Evolutionary conservation across 306 rosid species (phyloP), one percentile per base, ranked within the genome.

Genomic region (Neltuma alba): DNA sequence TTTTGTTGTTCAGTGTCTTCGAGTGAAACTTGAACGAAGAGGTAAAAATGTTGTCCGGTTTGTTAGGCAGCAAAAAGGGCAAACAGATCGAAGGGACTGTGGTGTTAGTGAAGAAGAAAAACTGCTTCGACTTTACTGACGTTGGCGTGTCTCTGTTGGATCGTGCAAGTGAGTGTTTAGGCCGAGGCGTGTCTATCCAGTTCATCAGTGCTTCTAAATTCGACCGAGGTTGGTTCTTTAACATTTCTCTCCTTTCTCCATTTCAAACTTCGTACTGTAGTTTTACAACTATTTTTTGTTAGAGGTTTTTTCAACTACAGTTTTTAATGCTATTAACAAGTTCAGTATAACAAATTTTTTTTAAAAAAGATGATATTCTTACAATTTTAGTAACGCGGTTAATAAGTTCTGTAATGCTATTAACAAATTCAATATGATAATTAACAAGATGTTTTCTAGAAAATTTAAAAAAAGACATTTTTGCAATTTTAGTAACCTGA

Each of bases 71-170:
- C 2, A 30, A 70, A 23, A 82, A 55, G 50, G 47, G 27, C 28
- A 76, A 38, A 0, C 52, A 50, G 50, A 52, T 82, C 1, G 48
- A 76, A 54, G 85, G 85, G 11, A 82, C 61, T 0, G 81, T 82
- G 60, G 85, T 82, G 78, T 37, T 76, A 25, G 76, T 82, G 85
- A 3, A n/a, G 33, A 82, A 76, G 85, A 76, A 70, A 73, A 76
- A 82, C 50, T 76, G 72, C 20, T 38, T 82, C 61, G 85, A 82
- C 33, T 28, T 76, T 8, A 6, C 5, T 3, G 21, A 2, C 72
- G 4, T 62, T 0, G 52, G 2, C 10, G 66, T 61, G 7, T 8
- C 50, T 0, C 20, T 41, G 1, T 42, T 62, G 1, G 85, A 82
- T 30, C 25, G 9, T 7, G 40, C 72, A 2, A 76, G 78, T 2